phyloP scores from a whole-genome alignment of 148 eudicot genomes.

The Selenicereus undatus region DNA sequence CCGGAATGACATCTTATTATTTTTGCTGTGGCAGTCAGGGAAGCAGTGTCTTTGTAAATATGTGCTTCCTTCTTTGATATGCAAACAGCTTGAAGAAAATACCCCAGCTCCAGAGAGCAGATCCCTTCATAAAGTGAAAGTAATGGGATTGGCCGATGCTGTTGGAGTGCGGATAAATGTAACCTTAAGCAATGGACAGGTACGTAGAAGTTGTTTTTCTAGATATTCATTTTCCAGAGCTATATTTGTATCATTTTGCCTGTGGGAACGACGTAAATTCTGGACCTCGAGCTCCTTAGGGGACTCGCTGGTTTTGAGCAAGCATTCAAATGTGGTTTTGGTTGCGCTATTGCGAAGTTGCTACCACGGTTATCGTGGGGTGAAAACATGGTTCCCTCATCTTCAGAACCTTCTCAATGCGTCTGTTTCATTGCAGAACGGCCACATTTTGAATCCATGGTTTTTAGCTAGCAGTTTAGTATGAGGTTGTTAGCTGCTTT shows the following conservation, averaged over 20 bases:
- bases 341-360: neutral
- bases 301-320: neutral
- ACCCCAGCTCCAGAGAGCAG: slow-evolving; percentile 34
- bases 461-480: neutral
- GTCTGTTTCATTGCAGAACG: too few species aligned
- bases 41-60: slow-evolving; percentile 88
- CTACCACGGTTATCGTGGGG: too few species aligned
- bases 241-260: neutral
- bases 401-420: too few species aligned
- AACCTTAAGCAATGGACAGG: slow-evolving; percentile 72
- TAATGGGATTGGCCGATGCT: slow-evolving; percentile 82
- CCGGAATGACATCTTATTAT: neutral
- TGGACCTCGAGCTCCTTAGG: neutral
- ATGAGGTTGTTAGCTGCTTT: neutral
- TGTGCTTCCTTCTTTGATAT: slow-evolving; percentile 45
- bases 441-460: neutral
- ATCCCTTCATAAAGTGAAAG: slow-evolving; percentile 37
- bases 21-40: slow-evolving; percentile 64
- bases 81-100: slow-evolving; percentile 31
- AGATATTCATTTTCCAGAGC: neutral
- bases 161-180: slow-evolving; percentile 79
- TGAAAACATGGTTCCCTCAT: too few species aligned
- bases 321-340: neutral
- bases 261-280: neutral
- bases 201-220: slow-evolving; percentile 20